Conservation (phyloP, 176 grass and related monocot species). For the Juncus inflexus region DNA sequence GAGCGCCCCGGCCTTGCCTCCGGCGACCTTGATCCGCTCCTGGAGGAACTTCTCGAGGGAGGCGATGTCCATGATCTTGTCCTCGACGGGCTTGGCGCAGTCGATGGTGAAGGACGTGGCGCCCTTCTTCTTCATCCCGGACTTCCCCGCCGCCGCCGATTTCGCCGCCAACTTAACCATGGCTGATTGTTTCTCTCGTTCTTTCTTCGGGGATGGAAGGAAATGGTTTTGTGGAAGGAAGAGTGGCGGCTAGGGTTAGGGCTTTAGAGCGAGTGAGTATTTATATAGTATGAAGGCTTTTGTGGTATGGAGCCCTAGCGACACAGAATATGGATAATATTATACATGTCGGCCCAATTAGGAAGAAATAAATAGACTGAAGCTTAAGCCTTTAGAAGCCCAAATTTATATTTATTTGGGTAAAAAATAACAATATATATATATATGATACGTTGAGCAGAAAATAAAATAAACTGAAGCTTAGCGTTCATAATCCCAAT, state of each 20-base stretch:
- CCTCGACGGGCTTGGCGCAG: slow-evolving; percentile 87
- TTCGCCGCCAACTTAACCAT: slow-evolving; percentile 44
- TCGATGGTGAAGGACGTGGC: slow-evolving; percentile 69
- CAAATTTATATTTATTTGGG: too few relatives aligned
- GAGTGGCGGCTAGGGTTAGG: slow-evolving; percentile 29
- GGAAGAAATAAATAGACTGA: too few relatives aligned
- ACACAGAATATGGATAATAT: too few relatives aligned
- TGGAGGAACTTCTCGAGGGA: slow-evolving; percentile 94
- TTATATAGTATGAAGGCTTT: slow-evolving; percentile 8
- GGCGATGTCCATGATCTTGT: slow-evolving; percentile 94
- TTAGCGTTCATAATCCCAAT: too few relatives aligned
- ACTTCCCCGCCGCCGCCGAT: slow-evolving; percentile 29
- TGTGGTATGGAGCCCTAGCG: neutral
- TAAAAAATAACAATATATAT: too few relatives aligned
- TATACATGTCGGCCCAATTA: too few relatives aligned
- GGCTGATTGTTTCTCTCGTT: slow-evolving; percentile 18
- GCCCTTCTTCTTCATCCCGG: slow-evolving; percentile 70
- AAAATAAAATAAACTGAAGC: too few relatives aligned
- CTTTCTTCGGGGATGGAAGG: slow-evolving; percentile 39
- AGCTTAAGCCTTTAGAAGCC: too few relatives aligned
- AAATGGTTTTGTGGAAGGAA: slow-evolving; percentile 20
- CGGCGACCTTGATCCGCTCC: slow-evolving; percentile 89
- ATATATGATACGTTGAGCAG: too few relatives aligned
- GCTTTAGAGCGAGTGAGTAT: slow-evolving; percentile 7
- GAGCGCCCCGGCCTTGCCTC: slow-evolving; percentile 81